Conservation (phyloP, 176 grass and related monocot genomes). For the Leersia perrieri region DNA sequence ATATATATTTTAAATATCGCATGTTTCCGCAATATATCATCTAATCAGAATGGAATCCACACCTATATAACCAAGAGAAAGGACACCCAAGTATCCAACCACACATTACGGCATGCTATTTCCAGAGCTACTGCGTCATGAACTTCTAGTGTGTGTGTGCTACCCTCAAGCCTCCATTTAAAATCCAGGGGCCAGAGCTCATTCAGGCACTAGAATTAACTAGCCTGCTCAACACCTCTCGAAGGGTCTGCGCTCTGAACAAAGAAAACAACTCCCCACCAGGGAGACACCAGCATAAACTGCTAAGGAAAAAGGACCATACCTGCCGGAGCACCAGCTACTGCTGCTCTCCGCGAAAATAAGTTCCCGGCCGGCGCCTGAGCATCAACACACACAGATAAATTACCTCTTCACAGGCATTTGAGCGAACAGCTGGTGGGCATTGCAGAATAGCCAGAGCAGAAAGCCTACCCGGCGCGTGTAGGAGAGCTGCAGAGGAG, state of each 20-base stretch:
- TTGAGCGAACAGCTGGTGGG: conserved; percentile 7
- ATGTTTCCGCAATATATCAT: background rate
- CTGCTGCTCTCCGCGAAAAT: conserved; percentile 14
- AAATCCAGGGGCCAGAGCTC: background rate
- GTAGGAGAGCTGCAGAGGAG: conserved; percentile 18
- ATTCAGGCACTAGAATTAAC: background rate
- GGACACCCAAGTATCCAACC: background rate
- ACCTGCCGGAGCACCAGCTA: conserved; percentile 24
- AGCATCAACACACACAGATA: background rate
- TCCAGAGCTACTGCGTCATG: background rate
- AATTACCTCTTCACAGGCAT: background rate
- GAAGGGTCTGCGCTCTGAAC: background rate
- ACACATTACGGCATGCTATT: background rate
- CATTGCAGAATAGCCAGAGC: background rate
- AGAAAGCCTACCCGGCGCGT: background rate
- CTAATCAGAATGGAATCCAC: background rate
- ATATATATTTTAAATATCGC: background rate
- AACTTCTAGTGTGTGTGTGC: background rate
- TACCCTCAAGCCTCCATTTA: background rate
- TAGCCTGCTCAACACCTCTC: background rate
- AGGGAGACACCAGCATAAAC: background rate
- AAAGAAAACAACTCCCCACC: background rate
- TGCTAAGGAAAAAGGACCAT: background rate
- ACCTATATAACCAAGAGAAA: background rate
- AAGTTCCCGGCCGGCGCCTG: conserved; percentile 16